Evolutionary conservation across 331 rosid genomes (phyloP).

Genomic region (Quercus tomentella): DNA sequence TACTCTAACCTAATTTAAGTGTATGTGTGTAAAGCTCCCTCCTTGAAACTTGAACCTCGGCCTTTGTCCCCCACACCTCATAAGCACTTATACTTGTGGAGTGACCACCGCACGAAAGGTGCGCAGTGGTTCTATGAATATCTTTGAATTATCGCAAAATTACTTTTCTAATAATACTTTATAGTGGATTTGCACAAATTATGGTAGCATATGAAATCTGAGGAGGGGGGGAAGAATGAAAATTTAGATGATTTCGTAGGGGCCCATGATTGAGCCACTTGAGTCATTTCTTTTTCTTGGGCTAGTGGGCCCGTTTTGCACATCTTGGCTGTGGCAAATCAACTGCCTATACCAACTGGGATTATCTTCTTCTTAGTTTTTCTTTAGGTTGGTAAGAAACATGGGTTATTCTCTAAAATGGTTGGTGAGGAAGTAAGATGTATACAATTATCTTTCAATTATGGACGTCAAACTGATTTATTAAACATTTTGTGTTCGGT

Average conservation of each 20-base stretch:
- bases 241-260: not conserved
- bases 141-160: not conserved
- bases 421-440: not conserved
- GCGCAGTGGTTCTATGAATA: not conserved
- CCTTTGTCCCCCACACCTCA: too few species aligned
- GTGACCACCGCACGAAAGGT: too few species aligned
- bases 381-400: not conserved
- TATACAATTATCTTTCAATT: not conserved
- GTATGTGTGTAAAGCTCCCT: too few species aligned
- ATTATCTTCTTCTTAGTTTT: not conserved
- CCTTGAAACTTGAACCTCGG: too few species aligned
- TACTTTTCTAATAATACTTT: not conserved
- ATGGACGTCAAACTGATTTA: too few species aligned
- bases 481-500: too few species aligned
- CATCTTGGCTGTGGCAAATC: not conserved
- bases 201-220: not conserved
- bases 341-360: not conserved
- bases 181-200: not conserved
- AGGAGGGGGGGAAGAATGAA: not conserved
- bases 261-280: not conserved
- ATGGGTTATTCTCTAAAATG: too few species aligned
- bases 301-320: conserved; percentile 5
- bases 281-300: not conserved
- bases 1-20: too few species aligned
- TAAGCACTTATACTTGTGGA: too few species aligned